These are phyloP conservation scores for Phyllachora maydis DNA, from an alignment of 2,329 filamentous ascomycete genomes.

Conservation along the genomic window DNA sequence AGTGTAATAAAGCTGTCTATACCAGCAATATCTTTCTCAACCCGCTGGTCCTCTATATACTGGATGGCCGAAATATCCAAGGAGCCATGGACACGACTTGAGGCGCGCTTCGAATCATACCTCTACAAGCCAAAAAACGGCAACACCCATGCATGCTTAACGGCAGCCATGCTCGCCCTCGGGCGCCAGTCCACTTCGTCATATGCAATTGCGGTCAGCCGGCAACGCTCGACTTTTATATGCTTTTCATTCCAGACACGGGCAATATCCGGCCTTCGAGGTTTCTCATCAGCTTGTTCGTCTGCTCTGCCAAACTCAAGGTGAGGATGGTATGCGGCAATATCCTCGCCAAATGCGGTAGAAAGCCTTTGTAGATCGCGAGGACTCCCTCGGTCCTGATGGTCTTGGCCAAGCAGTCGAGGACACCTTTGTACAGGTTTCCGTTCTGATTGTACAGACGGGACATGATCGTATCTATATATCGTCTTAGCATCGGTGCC, in stretches of 20 bases:
- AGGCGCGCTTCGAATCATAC: too few species aligned
- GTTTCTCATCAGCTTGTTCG: slow-evolving; percentile 74
- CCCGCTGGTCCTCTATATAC: too few species aligned
- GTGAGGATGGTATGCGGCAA: slow-evolving; percentile 91
- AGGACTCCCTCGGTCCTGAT: slow-evolving; percentile 77
- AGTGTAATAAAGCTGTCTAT: too few species aligned
- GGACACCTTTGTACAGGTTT: slow-evolving; percentile 83
- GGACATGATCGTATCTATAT: slow-evolving; percentile 91
- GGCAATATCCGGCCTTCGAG: slow-evolving; percentile 40
- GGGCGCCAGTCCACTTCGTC: too few species aligned
- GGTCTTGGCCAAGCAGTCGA: slow-evolving; percentile 83
- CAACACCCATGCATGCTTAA: too few species aligned
- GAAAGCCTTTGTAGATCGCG: slow-evolving; percentile 94
- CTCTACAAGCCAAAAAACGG: too few species aligned
- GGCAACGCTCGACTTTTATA: too few species aligned
- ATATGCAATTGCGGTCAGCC: neutral
- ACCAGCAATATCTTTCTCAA: too few species aligned
- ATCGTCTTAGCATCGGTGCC: too few species aligned
- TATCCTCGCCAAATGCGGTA: slow-evolving; percentile 85
- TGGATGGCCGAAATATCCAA: too few species aligned
- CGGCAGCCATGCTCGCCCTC: too few species aligned
- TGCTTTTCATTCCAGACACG: slow-evolving; percentile 3
- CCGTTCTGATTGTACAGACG: slow-evolving; percentile 98
- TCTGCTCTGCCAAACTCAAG: slow-evolving; percentile 85
- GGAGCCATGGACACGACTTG: too few species aligned